These are phyloP conservation scores for Betula pendula DNA, from an alignment of 306 rosid species.

Conservation along the genomic window DNA sequence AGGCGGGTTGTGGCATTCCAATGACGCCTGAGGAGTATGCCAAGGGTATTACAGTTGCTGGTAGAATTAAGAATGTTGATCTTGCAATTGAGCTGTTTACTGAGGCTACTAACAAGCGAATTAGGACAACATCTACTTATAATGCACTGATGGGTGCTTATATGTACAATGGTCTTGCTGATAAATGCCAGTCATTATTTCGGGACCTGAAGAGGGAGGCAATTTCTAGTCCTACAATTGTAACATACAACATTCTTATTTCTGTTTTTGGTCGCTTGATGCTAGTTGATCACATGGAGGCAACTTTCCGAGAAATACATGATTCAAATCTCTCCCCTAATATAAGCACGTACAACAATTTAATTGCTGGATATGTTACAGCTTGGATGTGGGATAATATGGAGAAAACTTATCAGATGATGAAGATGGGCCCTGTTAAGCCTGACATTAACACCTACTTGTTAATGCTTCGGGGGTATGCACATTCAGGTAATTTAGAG, in stretches of 20 bases:
- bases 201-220: conserved; percentile 56
- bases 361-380: conserved; percentile 67
- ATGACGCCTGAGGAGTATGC: conserved; percentile 53
- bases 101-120: conserved; percentile 53
- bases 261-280: conserved; percentile 62
- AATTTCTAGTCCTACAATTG: conserved; percentile 46
- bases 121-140: conserved; percentile 55
- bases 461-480: conserved; percentile 82
- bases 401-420: conserved; percentile 56
- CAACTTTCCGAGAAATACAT: conserved; percentile 46
- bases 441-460: conserved; percentile 53
- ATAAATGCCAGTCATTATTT: conserved; percentile 57
- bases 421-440: conserved; percentile 46
- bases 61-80: conserved; percentile 52
- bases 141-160: conserved; percentile 76
- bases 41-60: conserved; percentile 63
- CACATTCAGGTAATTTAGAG: conserved; percentile 55
- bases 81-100: conserved; percentile 57
- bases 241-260: conserved; percentile 49
- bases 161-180: conserved; percentile 60
- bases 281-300: conserved; percentile 75
- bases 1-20: conserved; percentile 25
- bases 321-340: conserved; percentile 41
- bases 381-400: conserved; percentile 85
- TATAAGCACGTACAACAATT: conserved; percentile 56